Base-by-base conservation (phyloP, 805 yeast genomes). In the Zygosaccharomyces bisporus region DNA sequence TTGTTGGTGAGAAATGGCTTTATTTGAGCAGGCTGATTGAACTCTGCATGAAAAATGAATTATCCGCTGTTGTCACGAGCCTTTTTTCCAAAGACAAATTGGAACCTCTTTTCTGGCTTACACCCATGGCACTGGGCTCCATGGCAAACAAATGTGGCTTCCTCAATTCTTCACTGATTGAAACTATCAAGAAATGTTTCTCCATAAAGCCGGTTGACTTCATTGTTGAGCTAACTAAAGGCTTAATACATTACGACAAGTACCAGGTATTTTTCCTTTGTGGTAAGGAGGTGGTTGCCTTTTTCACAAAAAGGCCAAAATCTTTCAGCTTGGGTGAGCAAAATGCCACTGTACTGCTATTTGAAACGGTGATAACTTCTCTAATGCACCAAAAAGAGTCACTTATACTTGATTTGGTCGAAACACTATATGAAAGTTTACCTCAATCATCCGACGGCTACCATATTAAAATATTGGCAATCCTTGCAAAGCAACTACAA, bases 141-240 rank as follows among this genome's bases (percentile, higher is more conserved):
- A 44, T 49, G 49, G 37, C 41, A 25, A 47, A 43, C 32, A 30
- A 37, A 34, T 44, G 53, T 39, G 51, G 47, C 7, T 31, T 44
- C 6, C 20, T 49, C 23, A 43, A 51, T 24, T 12, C 52, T 4
- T 7, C 24, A 4, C 35, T 53, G 8, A 30, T 49, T 12, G 37
- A 35, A 20, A 19, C 32, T 25, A 29, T 53, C 9, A 49, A 43
- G 16, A 24, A 37, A 12, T 25, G 34, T 35, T 52, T 39, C n/a
- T 8, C 13, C 7, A 21, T 6, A 18, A 18, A 21, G 24, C 19
- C 16, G 7, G 20, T 41, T 7, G 23, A 14, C 20, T 39, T 33
- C 10, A 34, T 29, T 27, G 4, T 45, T 13, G 34, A 38, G 10
- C 21, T 54, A 16, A 46, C 52, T 4, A 16, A 21, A 16, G 39